A percentile compares a stretch with the other conserved stretches of the same genome.
These are phyloP conservation scores for Mucor irregularis DNA, from an alignment of 371 early-diverging fungal genomes.

Conservation along the genomic window DNA sequence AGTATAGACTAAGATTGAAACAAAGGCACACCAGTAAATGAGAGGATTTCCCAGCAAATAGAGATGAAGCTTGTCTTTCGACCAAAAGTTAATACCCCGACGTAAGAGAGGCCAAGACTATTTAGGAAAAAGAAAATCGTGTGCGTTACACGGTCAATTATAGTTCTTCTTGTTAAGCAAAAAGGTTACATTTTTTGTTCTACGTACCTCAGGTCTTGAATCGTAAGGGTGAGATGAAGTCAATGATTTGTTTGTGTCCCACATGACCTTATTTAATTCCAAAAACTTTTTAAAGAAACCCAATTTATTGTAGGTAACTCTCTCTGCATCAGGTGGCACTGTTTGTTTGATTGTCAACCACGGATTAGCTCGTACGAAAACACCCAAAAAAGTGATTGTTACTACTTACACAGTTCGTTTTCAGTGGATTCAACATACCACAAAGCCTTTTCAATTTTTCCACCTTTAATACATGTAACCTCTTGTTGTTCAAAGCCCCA, in stretches of 20 bases:
- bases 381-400: not conserved
- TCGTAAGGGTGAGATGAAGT: slow-evolving; percentile 94
- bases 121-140: not conserved
- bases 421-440: slow-evolving; percentile 69
- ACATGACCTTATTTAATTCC: slow-evolving; percentile 88
- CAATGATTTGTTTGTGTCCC: slow-evolving; percentile 85
- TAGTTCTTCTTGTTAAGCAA: no score
- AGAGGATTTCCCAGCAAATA: slow-evolving; percentile 98
- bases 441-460: slow-evolving; percentile 61
- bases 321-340: slow-evolving; percentile 50
- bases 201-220: slow-evolving; percentile 75
- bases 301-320: slow-evolving; percentile 56
- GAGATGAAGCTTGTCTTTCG: slow-evolving; percentile 70
- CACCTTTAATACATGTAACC: slow-evolving; percentile 82
- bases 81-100: slow-evolving; percentile 96
- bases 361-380: no score
- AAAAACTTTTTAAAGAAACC: slow-evolving; percentile 83
- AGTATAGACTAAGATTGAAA: slow-evolving; percentile 63
- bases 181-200: no score
- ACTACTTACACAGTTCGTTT: slow-evolving; percentile 47
- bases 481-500: slow-evolving; percentile 98
- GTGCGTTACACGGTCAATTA: no score
- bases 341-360: slow-evolving; percentile 8
- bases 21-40: slow-evolving; percentile 84
- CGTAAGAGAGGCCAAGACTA: slow-evolving; percentile 87